These are phyloP conservation scores for Ascochyta koolunga DNA, from an alignment of 2,329 filamentous ascomycete species.

Conservation along the genomic window DNA sequence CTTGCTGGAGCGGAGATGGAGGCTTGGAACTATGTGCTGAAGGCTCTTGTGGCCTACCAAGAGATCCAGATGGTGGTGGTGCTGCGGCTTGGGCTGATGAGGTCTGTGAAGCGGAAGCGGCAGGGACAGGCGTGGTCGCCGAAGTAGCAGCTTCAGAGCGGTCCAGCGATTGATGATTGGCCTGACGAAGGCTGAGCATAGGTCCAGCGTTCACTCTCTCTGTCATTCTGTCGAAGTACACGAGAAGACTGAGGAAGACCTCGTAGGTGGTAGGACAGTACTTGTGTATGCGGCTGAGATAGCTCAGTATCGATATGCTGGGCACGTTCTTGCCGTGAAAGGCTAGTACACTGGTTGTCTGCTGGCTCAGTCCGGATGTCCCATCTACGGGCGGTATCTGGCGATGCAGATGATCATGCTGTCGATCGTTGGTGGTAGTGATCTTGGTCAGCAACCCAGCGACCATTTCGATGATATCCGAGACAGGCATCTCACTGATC, in stretches of 20 bases:
- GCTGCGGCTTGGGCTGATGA: constrained; percentile 52
- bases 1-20: constrained; percentile 46
- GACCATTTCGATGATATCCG: constrained; percentile 98
- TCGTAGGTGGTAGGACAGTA: constrained; percentile 99
- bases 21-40: constrained; percentile 37
- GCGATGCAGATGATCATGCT: constrained; percentile 89
- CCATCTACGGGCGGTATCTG: constrained; percentile 67
- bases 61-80: constrained; percentile 56
- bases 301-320: constrained; percentile 95
- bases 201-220: constrained; percentile 88
- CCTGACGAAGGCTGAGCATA: constrained; percentile 65
- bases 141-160: constrained; percentile 38
- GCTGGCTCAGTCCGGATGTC: constrained; percentile 63
- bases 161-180: constrained; percentile 56
- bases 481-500: constrained; percentile 96
- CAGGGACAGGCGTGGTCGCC: constrained; percentile 38
- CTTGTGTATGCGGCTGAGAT: constrained; percentile 94
- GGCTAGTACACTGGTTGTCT: constrained; percentile 79
- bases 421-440: constrained; percentile 91
- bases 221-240: constrained; percentile 99
- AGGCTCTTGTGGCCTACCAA: constrained; percentile 49
- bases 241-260: constrained; percentile 90
- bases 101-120: constrained; percentile 26
- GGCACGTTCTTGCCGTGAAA: constrained; percentile 99
- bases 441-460: constrained; percentile 96